phyloP scores from a whole-genome alignment of 2,329 filamentous ascomycete species.

The Fusarium udum region DNA sequence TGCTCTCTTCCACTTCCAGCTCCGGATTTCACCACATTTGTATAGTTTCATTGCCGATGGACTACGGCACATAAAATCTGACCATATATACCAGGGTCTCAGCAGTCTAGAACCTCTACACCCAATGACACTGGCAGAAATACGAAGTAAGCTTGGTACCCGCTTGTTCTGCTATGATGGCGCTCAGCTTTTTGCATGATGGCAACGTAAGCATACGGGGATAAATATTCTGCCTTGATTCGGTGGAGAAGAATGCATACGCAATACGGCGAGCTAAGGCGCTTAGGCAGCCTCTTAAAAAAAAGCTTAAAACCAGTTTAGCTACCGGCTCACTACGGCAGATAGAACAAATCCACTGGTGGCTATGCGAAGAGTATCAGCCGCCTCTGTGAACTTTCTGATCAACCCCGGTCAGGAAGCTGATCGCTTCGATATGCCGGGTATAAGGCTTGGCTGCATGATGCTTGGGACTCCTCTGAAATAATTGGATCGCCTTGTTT shows the following conservation, averaged over 20 bases:
- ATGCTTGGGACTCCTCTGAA: too few relatives aligned
- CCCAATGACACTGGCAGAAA: background rate
- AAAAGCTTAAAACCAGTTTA: background rate
- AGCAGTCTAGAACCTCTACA: background rate
- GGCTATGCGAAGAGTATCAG: background rate
- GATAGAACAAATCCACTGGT: background rate
- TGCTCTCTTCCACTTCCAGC: background rate
- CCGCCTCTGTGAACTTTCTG: background rate
- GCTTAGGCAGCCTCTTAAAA: background rate
- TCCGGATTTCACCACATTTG: background rate
- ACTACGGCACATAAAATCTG: background rate
- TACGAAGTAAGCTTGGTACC: background rate
- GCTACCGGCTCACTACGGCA: background rate
- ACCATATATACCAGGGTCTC: background rate
- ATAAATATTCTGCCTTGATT: background rate
- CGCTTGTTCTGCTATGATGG: background rate
- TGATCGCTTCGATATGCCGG: too few relatives aligned
- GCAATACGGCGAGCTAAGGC: background rate
- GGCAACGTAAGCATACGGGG: background rate
- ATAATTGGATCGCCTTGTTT: fast-evolving
- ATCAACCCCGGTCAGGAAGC: background rate
- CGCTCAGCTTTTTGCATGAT: background rate
- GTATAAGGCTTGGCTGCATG: background rate
- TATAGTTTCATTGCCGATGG: background rate
- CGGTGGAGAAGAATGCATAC: background rate